Evolutionary conservation across 164 flowering plant species (phyloP), one percentile per base, ranked within the genome.

Genomic region (Warburgia ugandensis): DNA sequence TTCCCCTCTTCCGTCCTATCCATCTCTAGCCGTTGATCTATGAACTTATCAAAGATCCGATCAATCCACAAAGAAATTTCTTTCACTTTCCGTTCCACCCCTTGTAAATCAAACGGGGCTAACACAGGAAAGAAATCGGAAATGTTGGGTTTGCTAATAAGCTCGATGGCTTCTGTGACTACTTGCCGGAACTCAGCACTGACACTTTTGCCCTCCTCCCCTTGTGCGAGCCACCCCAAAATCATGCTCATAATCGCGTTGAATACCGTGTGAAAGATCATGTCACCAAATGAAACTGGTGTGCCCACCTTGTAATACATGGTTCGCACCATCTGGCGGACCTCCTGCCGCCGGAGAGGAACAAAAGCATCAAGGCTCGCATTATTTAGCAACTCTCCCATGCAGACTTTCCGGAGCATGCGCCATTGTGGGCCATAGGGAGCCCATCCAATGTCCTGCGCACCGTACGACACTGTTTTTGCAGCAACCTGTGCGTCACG

Each of bases 101-200:
- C 81, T 47, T 79, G 85, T 41, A 79, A 35, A 64, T 82, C 85
- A 14, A 79, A 63, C 52, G 71, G 19, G 2, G 68, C 75, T 29
- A 82, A 22, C 7, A 33, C 57, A 4, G 85, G 81, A 23, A 47
- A 72, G 50, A 75, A 70, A 52, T 82, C 84, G 14, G 85, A 79
- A 19, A 77, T 20, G 48, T 82, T 75, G 13, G 83, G 81, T 55
- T 12, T 56, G 3, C 71, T 78, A 48, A 82, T n/a, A 23, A 72
- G 26, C 27, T 20, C 58, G 1, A 66, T 68, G 42, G 76, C 32
- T 50, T 70, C 77, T n/a, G n/a, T n/a, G n/a, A n/a, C n/a, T n/a
- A n/a, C n/a, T n/a, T n/a, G n/a, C n/a, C n/a, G n/a, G n/a, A n/a
- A n/a, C n/a, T n/a, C n/a, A n/a, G n/a, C n/a, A n/a, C n/a, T n/a